A percentile compares a stretch with the other conserved stretches of the same genome.
phyloP scores from a whole-genome alignment of 2,329 filamentous ascomycete species.

The Onygena corvina region DNA sequence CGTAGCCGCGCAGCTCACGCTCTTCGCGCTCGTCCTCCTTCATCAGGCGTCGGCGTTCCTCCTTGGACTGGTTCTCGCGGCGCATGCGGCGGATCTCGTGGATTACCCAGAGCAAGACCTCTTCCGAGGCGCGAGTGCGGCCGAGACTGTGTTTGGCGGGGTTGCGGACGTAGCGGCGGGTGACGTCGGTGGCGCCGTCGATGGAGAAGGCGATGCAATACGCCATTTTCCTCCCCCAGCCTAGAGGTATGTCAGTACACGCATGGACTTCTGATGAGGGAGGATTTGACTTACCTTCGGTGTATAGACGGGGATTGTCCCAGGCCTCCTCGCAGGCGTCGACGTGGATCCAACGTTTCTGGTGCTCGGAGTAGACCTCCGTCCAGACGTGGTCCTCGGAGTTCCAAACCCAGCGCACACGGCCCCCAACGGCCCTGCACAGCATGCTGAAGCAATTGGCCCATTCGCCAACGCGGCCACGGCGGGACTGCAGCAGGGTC shows the following conservation, averaged over 20 bases:
- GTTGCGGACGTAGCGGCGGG: conserved; percentile 49
- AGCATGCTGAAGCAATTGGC: conserved; percentile 98
- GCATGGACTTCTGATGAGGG: conserved; percentile 9
- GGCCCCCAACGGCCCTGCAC: conserved; percentile 78
- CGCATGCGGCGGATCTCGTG: conserved; percentile 80
- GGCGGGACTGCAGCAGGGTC: conserved; percentile 72
- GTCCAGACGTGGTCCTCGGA: conserved; percentile 97
- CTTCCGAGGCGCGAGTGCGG: conserved; percentile 70
- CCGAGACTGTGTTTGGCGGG: conserved; percentile 51
- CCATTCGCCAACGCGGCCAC: conserved; percentile 88
- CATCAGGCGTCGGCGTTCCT: conserved; percentile 45
- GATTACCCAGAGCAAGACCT: conserved; percentile 81
- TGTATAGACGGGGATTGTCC: conserved; percentile 86
- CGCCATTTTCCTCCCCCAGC: conserved; percentile 91
- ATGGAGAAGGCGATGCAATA: conserved; percentile 96
- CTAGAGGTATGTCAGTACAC: conserved; percentile 25
- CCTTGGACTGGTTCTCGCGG: conserved; percentile 68
- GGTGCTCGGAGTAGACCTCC: conserved; percentile 89
- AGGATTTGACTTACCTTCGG: conserved; percentile 50
- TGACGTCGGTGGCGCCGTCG: conserved; percentile 62
- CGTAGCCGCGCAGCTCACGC: conserved; percentile 35
- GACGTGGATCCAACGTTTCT: conserved; percentile 90
- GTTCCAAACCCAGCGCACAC: conserved; percentile 97
- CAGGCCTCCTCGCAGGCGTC: conserved; percentile 89
- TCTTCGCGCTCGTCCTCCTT: conserved; percentile 41